Base-by-base conservation (phyloP, 202 grass and related monocot genomes). In the Saccharum hybrid region DNA sequence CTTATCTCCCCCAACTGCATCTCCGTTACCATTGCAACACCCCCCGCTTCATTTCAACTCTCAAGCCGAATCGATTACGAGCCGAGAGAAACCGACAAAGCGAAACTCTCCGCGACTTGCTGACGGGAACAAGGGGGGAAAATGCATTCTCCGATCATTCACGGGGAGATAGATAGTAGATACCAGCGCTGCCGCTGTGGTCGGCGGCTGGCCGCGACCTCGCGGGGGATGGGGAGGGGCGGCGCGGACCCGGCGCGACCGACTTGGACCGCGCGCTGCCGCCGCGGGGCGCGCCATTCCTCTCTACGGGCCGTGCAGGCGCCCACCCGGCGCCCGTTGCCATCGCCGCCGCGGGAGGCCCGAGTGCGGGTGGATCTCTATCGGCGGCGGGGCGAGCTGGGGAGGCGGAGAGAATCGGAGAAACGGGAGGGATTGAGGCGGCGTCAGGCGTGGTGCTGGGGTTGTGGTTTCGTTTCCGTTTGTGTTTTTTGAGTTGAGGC, bases 401-500 rank as follows among this genome's bases (percentile, higher is more conserved):
- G 52, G 64, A 28, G 62, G 39, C 8, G 16, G 52, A 18, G 78
- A 62, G n/a, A 38, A 40, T 48, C 62, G 46, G 15, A 41, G 54
- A 26, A 68, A n/a, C 2, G 21, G 54, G 54, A 87, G 60, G 23
- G 60, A 28, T 81, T 63, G 73, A 56, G 43, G 68, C 19, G 43
- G 68, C 68, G 79, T 63, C 14, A 21, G 57, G 42, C 76, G 85
- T 69, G 52, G 52, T 63, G 79, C 23, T 37, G 66, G 54, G 52
- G 18, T 76, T 71, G 46, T 67, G 61, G 59, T 30, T 54, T 66
- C 38, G 59, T 39, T 42, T 72, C 37, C 66, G 65, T 78, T 76
- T 74, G 75, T 36, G 64, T 36, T 26, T 61, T 84, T 88, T 56
- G 82, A 77, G 82, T 85, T 72, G 87, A 85, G 78, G 87, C 82